Evolutionary conservation across 805 yeast genomes (phyloP).

Genomic region (Ogataea minuta): DNA sequence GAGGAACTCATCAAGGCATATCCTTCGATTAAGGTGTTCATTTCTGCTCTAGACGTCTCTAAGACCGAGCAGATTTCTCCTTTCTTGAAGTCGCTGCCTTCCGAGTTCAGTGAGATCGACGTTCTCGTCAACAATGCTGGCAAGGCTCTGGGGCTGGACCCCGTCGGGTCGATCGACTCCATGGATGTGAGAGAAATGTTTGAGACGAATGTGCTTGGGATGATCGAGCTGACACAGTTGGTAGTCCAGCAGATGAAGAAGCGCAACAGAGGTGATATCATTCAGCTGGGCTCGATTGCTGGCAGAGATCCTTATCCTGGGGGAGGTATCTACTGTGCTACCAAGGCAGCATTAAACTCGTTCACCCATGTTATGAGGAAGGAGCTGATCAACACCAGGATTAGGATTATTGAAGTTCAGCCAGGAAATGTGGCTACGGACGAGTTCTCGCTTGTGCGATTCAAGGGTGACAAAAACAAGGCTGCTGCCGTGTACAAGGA

Average conservation of each 20-base stretch:
- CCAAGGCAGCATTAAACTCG: slow-evolving; percentile 70
- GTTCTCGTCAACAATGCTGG: slow-evolving; percentile 74
- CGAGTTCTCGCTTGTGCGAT: slow-evolving; percentile 65
- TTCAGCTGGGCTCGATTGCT: slow-evolving; percentile 74
- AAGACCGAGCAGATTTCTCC: slow-evolving; percentile 47
- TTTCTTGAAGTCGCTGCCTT: slow-evolving; percentile 41
- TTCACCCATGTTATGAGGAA: slow-evolving; percentile 65
- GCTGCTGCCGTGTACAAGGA: slow-evolving; percentile 68
- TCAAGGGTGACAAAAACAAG: slow-evolving; percentile 56
- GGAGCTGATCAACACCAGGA: slow-evolving; percentile 49
- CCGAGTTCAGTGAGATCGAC: slow-evolving; percentile 57
- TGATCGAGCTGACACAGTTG: slow-evolving; percentile 80
- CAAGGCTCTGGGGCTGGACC: slow-evolving; percentile 75
- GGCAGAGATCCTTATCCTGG: slow-evolving; percentile 80
- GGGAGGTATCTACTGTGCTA: slow-evolving; percentile 75
- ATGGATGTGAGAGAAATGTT: slow-evolving; percentile 73
- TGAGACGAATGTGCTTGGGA: slow-evolving; percentile 83
- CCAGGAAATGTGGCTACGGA: slow-evolving; percentile 78
- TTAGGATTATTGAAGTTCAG: slow-evolving; percentile 70
- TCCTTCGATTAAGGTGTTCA: slow-evolving; percentile 33
- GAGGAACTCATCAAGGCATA: slow-evolving; percentile 36
- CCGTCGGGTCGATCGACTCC: slow-evolving; percentile 65
- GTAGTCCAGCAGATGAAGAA: slow-evolving; percentile 68
- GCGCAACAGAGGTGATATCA: slow-evolving; percentile 70
- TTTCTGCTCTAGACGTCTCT: slow-evolving; percentile 40